Evolutionary conservation across 495 filamentous ascomycete genomes (phyloP).

Genomic region (Haplographium delicatum): DNA sequence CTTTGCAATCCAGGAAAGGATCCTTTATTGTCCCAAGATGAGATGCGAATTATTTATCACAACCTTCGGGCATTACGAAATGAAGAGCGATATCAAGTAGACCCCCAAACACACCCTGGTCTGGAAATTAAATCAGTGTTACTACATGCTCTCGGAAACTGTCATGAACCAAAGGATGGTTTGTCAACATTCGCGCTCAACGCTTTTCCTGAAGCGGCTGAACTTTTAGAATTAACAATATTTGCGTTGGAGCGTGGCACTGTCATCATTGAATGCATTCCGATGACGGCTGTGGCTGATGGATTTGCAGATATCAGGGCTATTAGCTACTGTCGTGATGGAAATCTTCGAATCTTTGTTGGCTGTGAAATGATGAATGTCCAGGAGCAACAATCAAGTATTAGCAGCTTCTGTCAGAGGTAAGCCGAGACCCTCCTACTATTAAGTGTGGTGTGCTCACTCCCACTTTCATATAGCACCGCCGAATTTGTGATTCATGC

Average conservation of each 20-base stretch:
- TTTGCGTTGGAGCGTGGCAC: neutral
- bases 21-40: conserved; percentile 44
- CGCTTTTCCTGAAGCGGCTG: conserved; percentile 4
- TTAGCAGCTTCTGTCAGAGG: neutral
- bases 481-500: conserved; percentile 52
- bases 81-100: neutral
- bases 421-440: neutral
- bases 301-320: neutral
- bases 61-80: conserved; percentile 8
- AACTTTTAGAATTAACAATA: neutral
- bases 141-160: neutral
- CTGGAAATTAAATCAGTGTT: conserved; percentile 35
- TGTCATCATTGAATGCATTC: neutral
- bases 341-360: neutral
- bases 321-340: neutral
- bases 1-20: conserved; percentile 40
- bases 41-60: conserved; percentile 42
- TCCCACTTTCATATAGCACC: conserved; percentile 16
- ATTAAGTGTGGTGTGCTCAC: too few relatives aligned
- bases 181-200: too few relatives aligned
- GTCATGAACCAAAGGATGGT: too few relatives aligned
- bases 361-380: neutral
- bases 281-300: neutral
- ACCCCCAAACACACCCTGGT: conserved; percentile 39
- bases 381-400: neutral